phyloP scores from a whole-genome alignment of 225 moss, liverwort and hornwort genomes.

The Ulota crispa region DNA sequence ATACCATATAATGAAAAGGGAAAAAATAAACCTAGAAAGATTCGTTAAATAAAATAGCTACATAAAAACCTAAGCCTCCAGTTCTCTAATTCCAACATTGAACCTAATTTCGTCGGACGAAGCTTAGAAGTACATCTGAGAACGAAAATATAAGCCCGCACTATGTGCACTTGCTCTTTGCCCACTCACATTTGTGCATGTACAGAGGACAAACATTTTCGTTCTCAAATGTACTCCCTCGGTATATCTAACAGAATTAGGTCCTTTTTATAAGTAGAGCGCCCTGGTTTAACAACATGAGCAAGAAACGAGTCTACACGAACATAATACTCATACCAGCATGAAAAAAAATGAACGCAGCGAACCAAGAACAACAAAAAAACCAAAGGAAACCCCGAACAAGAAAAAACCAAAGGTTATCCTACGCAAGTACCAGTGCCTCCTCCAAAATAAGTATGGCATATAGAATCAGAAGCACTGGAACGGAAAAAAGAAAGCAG shows the following conservation, averaged over 20 bases:
- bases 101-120: not conserved
- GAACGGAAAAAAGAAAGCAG: not conserved
- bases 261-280: not conserved
- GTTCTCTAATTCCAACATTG: not conserved
- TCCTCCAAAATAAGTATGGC: not conserved
- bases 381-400: not conserved
- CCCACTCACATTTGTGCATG: not conserved
- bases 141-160: not conserved
- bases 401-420: not conserved
- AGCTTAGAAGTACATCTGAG: not conserved
- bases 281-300: not conserved
- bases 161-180: not conserved
- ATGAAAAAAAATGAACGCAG: not conserved
- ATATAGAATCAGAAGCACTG: not conserved
- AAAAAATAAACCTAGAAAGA: not conserved
- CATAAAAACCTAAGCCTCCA: not conserved
- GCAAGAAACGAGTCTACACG: not conserved
- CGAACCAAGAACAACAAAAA: not conserved
- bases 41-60: not conserved
- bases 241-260: not conserved
- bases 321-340: not conserved
- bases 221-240: not conserved
- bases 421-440: not conserved
- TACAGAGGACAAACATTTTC: not conserved
- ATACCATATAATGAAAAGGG: not conserved